Evolutionary conservation across 2,329 filamentous ascomycete species (phyloP).

Genomic region (Teratosphaeria epicoccoides): DNA sequence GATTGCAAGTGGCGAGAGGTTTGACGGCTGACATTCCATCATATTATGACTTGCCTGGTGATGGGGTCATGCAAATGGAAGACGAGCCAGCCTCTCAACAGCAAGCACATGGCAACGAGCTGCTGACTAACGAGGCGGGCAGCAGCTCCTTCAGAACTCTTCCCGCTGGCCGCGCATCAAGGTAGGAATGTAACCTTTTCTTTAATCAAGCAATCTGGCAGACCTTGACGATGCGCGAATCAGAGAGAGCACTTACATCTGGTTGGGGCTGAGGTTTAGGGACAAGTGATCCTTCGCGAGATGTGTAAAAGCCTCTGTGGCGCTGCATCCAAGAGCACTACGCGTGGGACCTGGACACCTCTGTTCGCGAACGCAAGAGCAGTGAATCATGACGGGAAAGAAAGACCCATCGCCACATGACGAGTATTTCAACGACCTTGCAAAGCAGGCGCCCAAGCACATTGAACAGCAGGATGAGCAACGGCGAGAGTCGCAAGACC

Average conservation of each 20-base stretch:
- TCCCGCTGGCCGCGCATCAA: too few relatives aligned
- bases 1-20: too few relatives aligned
- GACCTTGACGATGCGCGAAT: too few relatives aligned
- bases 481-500: conserved; percentile 47
- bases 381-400: conserved; percentile 12
- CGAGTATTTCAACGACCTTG: conserved; percentile 49
- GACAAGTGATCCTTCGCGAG: background rate
- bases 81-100: background rate
- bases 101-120: background rate
- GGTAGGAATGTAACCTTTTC: background rate
- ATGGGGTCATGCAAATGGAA: too few relatives aligned
- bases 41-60: too few relatives aligned
- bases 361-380: background rate
- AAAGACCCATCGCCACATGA: conserved; percentile 17
- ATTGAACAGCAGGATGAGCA: conserved; percentile 30
- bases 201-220: background rate
- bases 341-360: background rate
- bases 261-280: background rate
- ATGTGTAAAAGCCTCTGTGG: background rate
- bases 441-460: conserved; percentile 32
- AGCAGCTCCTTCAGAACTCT: background rate
- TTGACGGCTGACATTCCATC: too few relatives aligned
- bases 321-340: background rate
- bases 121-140: background rate
- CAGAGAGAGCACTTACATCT: background rate